phyloP scores from a whole-genome alignment of 169 alveolate genomes.

The Eimeria zaria region DNA sequence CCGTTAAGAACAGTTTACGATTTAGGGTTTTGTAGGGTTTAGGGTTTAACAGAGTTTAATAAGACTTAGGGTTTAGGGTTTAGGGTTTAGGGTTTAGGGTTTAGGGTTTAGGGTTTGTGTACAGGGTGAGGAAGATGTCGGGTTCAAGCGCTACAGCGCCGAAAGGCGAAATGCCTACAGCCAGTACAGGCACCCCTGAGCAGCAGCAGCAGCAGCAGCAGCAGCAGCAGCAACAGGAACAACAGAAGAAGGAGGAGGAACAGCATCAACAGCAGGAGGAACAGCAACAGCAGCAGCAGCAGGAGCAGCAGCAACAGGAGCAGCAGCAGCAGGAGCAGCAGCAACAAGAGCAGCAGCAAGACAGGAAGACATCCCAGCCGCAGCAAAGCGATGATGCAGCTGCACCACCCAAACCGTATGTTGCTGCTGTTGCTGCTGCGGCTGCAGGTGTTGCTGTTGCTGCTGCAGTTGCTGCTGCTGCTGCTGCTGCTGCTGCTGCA shows the following conservation, averaged over 20 bases:
- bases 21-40: too few species aligned
- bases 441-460: slow-evolving; percentile 63
- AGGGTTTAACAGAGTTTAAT: background rate
- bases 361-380: background rate
- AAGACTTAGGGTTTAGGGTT: background rate
- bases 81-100: background rate
- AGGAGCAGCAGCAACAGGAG: background rate
- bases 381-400: slow-evolving; percentile 29
- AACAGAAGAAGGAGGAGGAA: background rate
- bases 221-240: slow-evolving; percentile 27
- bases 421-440: slow-evolving; percentile 12
- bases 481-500: too few species aligned
- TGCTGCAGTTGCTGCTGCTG: slow-evolving; percentile 15
- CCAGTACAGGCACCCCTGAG: slow-evolving; percentile 55
- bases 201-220: slow-evolving; percentile 39
- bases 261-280: slow-evolving; percentile 30
- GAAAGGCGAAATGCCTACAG: slow-evolving; percentile 46
- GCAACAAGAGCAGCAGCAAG: slow-evolving; percentile 22
- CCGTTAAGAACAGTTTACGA: too few species aligned
- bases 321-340: slow-evolving; percentile 10
- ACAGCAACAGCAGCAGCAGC: background rate
- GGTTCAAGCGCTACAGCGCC: slow-evolving; percentile 20
- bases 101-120: slow-evolving; percentile 27
- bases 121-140: slow-evolving; percentile 29
- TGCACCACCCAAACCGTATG: background rate